Evolutionary conservation across 371 early-diverging fungal species (phyloP), one percentile per base, ranked within the genome.

Genomic region (Conidiobolus incongruus): DNA sequence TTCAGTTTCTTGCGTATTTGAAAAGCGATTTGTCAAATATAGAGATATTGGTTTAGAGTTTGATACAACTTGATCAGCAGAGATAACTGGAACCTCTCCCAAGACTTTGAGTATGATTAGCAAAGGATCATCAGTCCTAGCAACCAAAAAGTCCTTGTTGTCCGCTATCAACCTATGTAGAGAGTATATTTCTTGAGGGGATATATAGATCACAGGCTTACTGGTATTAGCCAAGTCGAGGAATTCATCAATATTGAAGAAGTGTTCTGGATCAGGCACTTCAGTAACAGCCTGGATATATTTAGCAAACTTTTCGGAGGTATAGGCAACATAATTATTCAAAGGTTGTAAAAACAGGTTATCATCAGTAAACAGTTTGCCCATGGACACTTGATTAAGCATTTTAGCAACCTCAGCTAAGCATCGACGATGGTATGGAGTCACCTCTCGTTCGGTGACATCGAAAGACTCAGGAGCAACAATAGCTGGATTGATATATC

Each of bases 401-500:
- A 84, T 81, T 60, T 90, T 92, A 34, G 85, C 77, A 35, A 92
- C 72, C 48, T 93, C 92, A 0, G 89, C 91, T 46, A 95, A 63
- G 57, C 93, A 93, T 58, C 88, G 89, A 49, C 94, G 75, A 59
- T 95, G 89, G 44, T 74, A 60, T 1, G 82, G 87, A 40, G 70
- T 73, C 30, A 95, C 72, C 16, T 67, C 65, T 8, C 66, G 63
- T 24, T 91, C 87, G 46, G 91, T 83, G 29, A 97, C 89, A 55
- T 91, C 92, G 50, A 88, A 91, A 10, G 81, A 78, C 53, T 94
- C 96, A 17, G 98, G 98, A 2, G 94, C 90, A 40, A 88, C 75
- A 48, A 97, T 92, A 13, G 88, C 95, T n/a, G 94, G 95, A 57
- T 88, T 93, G 49, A 97, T 74, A 59, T 92, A 95, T 23, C 92